Percentiles rank a stretch among this genome's conserved stretches.
Evolutionary conservation across 2,329 filamentous ascomycete species (phyloP).

Genomic region (Botrytis elliptica): DNA sequence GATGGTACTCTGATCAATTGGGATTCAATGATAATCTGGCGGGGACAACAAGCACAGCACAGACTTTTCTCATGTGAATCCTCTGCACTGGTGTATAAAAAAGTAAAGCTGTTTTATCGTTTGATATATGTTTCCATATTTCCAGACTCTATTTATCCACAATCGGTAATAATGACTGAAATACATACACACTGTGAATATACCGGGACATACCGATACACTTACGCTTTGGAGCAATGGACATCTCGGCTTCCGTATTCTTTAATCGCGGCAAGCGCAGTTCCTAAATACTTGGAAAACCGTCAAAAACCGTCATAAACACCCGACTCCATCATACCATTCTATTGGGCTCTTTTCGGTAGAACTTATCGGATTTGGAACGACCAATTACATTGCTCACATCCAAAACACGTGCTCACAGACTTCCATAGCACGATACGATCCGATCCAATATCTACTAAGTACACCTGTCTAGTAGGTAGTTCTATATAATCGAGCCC

Average conservation of each 20-base stretch:
- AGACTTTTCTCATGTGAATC: background rate
- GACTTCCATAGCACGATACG: background rate
- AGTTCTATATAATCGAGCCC: background rate
- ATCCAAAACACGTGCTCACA: background rate
- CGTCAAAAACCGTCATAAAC: background rate
- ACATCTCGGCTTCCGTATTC: background rate
- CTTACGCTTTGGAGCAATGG: no score
- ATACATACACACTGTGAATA: background rate
- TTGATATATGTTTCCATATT: background rate
- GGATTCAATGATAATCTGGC: background rate
- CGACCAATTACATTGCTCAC: background rate
- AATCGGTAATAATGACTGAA: background rate
- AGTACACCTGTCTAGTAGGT: no score
- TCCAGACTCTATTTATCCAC: background rate
- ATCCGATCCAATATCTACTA: background rate
- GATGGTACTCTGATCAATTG: background rate
- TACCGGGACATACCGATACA: background rate
- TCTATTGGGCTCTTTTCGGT: background rate
- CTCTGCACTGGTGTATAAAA: no score
- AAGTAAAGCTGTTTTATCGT: no score
- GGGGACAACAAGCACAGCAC: background rate
- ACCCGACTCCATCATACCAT: background rate
- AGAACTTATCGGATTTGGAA: background rate
- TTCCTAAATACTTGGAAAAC: background rate
- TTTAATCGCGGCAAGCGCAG: background rate